Evolutionary conservation across 768 basidiomycete species (phyloP).

Genomic region (Lactarius hengduanensis): DNA sequence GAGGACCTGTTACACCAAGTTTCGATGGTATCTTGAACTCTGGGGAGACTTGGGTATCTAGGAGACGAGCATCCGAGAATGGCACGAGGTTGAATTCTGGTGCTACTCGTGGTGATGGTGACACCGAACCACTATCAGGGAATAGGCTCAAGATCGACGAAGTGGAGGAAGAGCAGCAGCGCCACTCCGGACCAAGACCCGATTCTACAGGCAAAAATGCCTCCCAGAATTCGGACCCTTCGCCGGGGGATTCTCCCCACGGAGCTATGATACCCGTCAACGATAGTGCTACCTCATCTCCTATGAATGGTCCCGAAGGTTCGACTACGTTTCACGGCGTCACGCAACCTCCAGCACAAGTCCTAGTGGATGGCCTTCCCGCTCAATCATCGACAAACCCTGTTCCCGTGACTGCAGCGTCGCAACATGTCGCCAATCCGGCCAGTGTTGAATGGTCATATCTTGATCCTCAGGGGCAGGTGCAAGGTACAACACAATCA

Average conservation of each 20-base stretch:
- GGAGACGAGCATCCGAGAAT: conserved; percentile 61
- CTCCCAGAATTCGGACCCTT: neutral
- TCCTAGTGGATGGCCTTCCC: conserved; percentile 8
- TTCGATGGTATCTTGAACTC: conserved; percentile 72
- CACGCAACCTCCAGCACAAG: conserved; percentile 2
- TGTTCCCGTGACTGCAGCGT: conserved; percentile 26
- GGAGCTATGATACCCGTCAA: neutral
- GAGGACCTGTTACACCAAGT: conserved; percentile 54
- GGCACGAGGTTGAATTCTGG: conserved; percentile 44
- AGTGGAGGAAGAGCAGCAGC: conserved; percentile 46
- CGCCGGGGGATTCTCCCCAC: neutral
- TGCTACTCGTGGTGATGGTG: conserved; percentile 40
- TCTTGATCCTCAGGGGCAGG: conserved; percentile 85
- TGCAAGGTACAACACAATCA: conserved; percentile 64
- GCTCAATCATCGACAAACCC: conserved; percentile 5
- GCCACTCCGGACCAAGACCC: conserved; percentile 1
- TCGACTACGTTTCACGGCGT: conserved; percentile 1
- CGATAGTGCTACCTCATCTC: neutral
- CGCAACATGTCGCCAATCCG: conserved; percentile 52
- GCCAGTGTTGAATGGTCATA: conserved; percentile 84
- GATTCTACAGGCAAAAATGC: neutral
- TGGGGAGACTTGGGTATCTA: conserved; percentile 68
- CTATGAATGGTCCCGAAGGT: conserved; percentile 13
- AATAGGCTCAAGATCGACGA: conserved; percentile 56
- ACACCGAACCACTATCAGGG: conserved; percentile 41